Evolutionary conservation across 805 yeast genomes (phyloP), one percentile per base, ranked within the genome.

Genomic region (Nematodospora valgi): DNA sequence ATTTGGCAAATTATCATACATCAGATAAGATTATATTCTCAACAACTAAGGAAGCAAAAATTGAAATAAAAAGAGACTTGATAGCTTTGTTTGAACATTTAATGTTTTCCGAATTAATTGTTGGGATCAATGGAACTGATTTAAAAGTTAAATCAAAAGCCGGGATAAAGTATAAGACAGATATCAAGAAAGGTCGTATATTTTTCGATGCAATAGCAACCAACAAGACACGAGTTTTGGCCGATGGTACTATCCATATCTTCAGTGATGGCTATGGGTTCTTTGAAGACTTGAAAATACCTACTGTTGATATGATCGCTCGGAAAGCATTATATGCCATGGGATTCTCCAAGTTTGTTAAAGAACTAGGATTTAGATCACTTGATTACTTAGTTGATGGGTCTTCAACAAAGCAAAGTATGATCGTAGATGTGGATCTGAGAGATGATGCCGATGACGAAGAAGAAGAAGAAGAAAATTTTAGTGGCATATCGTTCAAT

Each of bases 311-410:
- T 1, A 48, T 67, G 48, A 51, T 49, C 3, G 67, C 71, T 2
- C 40, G 64, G 14, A 64, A 59, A 37, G 56, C 64, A 5, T 51
- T 68, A 20, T 58, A 45, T 43, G 70, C 70, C 1, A 44, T 63
- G 40, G 68, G 78, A 39, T 78, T 77, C 33, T 65, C 80, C 2
- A 66, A 66, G 18, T 78, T 86, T 52, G 89, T 85, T 5, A 70
- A 73, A n/a, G 95, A 86, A 47, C 45, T 86, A 11, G 65, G 75
- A 28, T 74, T 85, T 35, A 72, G 88, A 39, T 70, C 73, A 9
- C 56, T 86, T 13, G 58, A 65, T 2, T 42, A 70, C 28, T 56
- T 86, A 31, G 72, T 89, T 12, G 82, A 79, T 36, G 78, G 81
- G 22, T 47, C 59, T 2, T 52, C 67, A 0, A 21, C 56, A 0